A percentile compares a stretch with the other conserved stretches of the same genome.
Evolutionary conservation across 306 rosid genomes (phyloP).

Genomic region (Ochetophila trinervis): DNA sequence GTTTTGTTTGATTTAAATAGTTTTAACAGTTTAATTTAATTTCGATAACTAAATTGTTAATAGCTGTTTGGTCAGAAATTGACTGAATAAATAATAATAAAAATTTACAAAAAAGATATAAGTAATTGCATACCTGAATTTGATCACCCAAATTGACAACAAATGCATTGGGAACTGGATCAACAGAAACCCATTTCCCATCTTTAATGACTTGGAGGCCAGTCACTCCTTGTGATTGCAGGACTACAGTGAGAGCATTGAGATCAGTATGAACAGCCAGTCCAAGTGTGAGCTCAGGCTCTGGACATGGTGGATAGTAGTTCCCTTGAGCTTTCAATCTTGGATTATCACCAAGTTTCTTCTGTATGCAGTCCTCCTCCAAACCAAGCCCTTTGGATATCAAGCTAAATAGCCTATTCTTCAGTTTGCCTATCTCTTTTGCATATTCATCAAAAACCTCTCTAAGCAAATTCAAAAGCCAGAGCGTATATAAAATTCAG

Average conservation of each 20-base stretch:
- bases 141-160: constrained; percentile 55
- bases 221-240: constrained; percentile 30
- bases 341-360: constrained; percentile 37
- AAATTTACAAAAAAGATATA: not conserved
- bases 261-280: constrained; percentile 35
- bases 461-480: constrained; percentile 7
- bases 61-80: too few relatives aligned
- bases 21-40: too few relatives aligned
- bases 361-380: constrained; percentile 31
- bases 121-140: constrained; percentile 31
- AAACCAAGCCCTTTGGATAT: constrained; percentile 46
- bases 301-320: constrained; percentile 38
- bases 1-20: too few relatives aligned
- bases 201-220: constrained; percentile 53
- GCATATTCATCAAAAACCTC: constrained; percentile 48
- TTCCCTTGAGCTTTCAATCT: constrained; percentile 35
- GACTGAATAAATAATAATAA: too few relatives aligned
- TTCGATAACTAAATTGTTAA: too few relatives aligned
- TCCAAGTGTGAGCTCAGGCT: constrained; percentile 37
- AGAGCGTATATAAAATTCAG: not conserved
- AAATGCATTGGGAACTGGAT: constrained; percentile 38
- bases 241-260: constrained; percentile 34
- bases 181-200: constrained; percentile 43
- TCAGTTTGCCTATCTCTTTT: constrained; percentile 36
- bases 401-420: constrained; percentile 36